Conservation (phyloP, 805 yeast species). For the Maudiozyma pseudohumilis region DNA sequence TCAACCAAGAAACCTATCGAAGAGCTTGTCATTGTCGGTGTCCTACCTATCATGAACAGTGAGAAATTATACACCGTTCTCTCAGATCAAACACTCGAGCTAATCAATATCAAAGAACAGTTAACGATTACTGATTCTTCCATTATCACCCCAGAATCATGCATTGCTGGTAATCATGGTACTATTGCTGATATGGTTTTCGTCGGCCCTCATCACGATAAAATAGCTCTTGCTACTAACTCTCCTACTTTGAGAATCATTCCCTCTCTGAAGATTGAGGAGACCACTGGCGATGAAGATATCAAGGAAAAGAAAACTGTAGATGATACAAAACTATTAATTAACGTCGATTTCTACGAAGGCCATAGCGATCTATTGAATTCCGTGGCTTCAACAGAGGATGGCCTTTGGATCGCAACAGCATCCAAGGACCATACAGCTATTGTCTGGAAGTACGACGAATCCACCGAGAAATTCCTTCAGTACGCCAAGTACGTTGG, state of each 20-base stretch:
- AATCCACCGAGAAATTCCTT: conserved; percentile 31
- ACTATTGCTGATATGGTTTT: conserved; percentile 83
- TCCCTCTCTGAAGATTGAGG: conserved; percentile 24
- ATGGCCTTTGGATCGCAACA: conserved; percentile 85
- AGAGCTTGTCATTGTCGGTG: conserved; percentile 62
- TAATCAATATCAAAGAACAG: conserved; percentile 32
- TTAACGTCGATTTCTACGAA: conserved; percentile 54
- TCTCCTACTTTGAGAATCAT: conserved; percentile 79
- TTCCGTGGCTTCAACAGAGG: conserved; percentile 62
- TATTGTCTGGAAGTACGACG: conserved; percentile 65
- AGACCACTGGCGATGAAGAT: neutral
- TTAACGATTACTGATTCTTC: conserved; percentile 24
- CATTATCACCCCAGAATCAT: conserved; percentile 37
- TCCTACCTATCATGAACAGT: conserved; percentile 32
- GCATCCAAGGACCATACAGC: conserved; percentile 87
- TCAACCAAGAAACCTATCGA: conserved; percentile 46
- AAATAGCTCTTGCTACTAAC: conserved; percentile 83
- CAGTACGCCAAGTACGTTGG: conserved; percentile 64
- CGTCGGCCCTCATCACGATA: conserved; percentile 49
- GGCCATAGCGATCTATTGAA: conserved; percentile 85
- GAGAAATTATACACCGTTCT: conserved; percentile 42
- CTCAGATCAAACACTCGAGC: conserved; percentile 76
- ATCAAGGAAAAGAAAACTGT: conserved; percentile 1
- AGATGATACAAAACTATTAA: conserved; percentile 26
- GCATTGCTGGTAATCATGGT: conserved; percentile 89